A percentile compares a stretch with the other conserved stretches of the same genome.
Evolutionary conservation across 371 early-diverging fungal genomes (phyloP).

Genomic region (Mucor piriformis): DNA sequence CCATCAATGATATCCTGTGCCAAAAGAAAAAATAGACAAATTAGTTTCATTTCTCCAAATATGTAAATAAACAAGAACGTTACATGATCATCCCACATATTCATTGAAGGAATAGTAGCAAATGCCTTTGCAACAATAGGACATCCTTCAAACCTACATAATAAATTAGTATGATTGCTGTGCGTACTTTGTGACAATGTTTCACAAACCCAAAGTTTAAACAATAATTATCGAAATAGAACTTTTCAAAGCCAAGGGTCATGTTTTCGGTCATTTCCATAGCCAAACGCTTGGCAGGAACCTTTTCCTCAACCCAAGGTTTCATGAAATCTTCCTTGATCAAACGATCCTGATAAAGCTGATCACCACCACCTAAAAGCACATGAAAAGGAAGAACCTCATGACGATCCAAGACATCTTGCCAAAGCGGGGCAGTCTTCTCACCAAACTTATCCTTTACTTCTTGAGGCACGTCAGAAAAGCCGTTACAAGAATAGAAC

Average conservation of each 20-base stretch:
- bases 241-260: conserved; percentile 58
- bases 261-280: conserved; percentile 51
- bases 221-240: conserved; percentile 76
- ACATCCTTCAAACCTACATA: conserved; percentile 28
- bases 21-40: conserved; percentile 7
- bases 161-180: background rate
- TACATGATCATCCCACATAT: conserved; percentile 81
- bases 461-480: conserved; percentile 57
- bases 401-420: conserved; percentile 74
- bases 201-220: conserved; percentile 57
- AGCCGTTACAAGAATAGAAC: conserved; percentile 60
- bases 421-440: conserved; percentile 68
- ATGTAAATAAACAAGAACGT: background rate
- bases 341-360: conserved; percentile 74
- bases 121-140: conserved; percentile 57
- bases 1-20: conserved; percentile 66
- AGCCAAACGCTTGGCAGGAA: conserved; percentile 41
- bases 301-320: conserved; percentile 63
- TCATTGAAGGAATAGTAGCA: conserved; percentile 70
- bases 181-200: background rate
- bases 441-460: conserved; percentile 62
- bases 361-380: conserved; percentile 85
- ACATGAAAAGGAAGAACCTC: conserved; percentile 71
- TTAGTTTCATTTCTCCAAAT: background rate
- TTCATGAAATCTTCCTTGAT: conserved; percentile 55